Conservation (phyloP, 345 rosid species). For the Moricandia moricandioides region DNA sequence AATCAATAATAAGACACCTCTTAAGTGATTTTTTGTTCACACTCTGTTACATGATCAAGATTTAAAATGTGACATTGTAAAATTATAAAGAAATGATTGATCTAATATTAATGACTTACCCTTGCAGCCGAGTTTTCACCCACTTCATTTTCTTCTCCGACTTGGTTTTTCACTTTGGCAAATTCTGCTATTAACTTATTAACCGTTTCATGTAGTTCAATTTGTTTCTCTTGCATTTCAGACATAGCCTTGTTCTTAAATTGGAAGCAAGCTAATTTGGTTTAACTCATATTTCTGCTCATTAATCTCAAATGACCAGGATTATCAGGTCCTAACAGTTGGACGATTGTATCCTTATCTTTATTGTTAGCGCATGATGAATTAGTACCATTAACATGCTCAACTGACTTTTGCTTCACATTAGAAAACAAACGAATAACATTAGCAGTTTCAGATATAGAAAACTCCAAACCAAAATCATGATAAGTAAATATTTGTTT, state of each 20-base stretch:
- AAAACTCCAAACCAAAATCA: too few relatives aligned
- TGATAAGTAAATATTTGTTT: too few relatives aligned
- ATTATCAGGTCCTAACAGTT: neutral
- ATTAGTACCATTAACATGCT: neutral
- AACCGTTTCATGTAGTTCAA: neutral
- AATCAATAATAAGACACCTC: neutral
- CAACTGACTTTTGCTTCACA: neutral
- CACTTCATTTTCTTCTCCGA: neutral
- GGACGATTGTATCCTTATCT: neutral
- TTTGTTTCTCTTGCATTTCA: neutral
- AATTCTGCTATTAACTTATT: neutral
- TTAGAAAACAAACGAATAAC: neutral
- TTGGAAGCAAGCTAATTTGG: neutral
- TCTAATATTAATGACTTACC: too few relatives aligned
- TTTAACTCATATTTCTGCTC: neutral
- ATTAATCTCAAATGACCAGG: neutral
- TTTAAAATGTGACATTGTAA: too few relatives aligned
- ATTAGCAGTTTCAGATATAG: neutral
- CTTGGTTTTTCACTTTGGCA: neutral
- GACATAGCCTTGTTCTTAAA: neutral
- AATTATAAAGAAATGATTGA: too few relatives aligned
- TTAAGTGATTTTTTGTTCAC: too few relatives aligned
- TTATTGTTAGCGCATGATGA: neutral
- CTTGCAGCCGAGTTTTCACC: neutral
- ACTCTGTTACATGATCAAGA: too few relatives aligned